Base-by-base conservation (phyloP, 1,284 basidiomycete species). In the Cryptococcus maquisensis region DNA sequence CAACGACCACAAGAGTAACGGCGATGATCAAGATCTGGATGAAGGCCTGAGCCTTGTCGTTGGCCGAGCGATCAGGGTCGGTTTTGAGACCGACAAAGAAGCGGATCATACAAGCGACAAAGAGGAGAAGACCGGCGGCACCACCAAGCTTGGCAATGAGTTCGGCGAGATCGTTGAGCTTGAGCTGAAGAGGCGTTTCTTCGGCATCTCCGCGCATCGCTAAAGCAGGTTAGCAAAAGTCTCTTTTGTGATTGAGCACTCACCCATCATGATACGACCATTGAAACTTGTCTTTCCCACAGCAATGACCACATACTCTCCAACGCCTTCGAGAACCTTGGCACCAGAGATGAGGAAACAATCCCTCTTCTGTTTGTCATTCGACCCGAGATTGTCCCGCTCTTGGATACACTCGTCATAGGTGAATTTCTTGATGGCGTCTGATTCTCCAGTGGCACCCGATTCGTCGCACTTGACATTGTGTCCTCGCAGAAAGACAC, bases 391-490 rank as follows among this genome's bases (percentile, higher is more conserved):
- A 32, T 57, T 61, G 49, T 77, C 54, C 69, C 79, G 54, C 73
- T 77, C 66, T 56, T 78, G 79, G 21, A 87, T 69, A 67, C 88
- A 88, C 42, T 94, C 87, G 35, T 85, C 83, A 73, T 88, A 97
- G 4, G 87, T 69, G 24, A 85, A 72, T 78, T 98, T 98, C 72
- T 86, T 87, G 72, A 98, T 94, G 20, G 94, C 88, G 74, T 98
- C 94, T 7, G 88, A 89, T 77, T 98, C 95, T 61, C 94, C 95
- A 1, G 96, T 98, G 39, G 92, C 92, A 20, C 90, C 90, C 32
- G 90, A 93, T 77, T 98, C 96, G 73, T 98, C 96, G 72, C 94
- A 98, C 68, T 86, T 87, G 67, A 98, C 87, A 60, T 92, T 93
- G 78, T 98, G 90, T 18, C 95, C 94, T 9, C 83, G 80, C 28